These are phyloP conservation scores for Musa acuminata DNA, from an alignment of 176 grass and related monocot genomes.

Conservation along the genomic window DNA sequence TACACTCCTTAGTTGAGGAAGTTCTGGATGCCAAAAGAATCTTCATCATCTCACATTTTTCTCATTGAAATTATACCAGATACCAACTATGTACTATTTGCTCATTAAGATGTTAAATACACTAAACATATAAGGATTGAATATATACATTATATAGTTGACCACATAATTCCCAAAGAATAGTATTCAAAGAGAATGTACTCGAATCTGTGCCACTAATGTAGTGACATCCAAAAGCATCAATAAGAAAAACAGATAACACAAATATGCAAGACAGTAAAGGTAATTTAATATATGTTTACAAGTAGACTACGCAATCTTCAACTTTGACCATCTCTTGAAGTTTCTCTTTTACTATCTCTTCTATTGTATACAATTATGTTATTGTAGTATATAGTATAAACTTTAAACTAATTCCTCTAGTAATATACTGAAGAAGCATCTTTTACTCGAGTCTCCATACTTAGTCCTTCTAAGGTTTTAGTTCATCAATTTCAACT, in stretches of 20 bases:
- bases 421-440: no score
- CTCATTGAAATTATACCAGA: neutral
- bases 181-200: neutral
- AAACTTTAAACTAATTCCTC: no score
- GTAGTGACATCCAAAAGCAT: neutral
- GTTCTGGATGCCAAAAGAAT: constrained; percentile 41
- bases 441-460: no score
- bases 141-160: no score
- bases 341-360: no score
- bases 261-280: neutral
- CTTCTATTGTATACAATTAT: no score
- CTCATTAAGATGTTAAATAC: neutral
- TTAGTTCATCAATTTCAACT: neutral
- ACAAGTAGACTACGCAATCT: no score
- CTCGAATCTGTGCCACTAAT: neutral
- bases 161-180: no score
- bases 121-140: neutral
- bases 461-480: no score
- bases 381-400: no score
- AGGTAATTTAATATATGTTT: neutral
- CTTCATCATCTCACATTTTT: neutral
- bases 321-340: no score
- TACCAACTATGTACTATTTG: neutral
- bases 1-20: constrained; percentile 73
- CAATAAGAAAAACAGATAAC: neutral